Evolutionary conservation across 2,329 filamentous ascomycete genomes (phyloP).

Genomic region (Rhexocercosporidium sp.): DNA sequence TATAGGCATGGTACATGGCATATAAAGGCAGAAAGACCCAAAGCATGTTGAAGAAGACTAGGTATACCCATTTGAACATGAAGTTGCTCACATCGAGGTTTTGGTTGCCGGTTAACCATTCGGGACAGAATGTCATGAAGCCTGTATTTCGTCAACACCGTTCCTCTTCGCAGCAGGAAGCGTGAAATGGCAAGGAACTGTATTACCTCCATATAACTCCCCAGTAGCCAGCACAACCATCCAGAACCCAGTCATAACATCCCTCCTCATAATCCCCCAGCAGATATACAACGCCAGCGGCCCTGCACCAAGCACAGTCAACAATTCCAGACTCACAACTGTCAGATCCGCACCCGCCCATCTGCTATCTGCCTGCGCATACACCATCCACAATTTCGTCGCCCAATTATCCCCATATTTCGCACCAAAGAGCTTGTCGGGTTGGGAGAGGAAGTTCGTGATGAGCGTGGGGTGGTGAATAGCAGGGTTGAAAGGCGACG

Average conservation of each 20-base stretch:
- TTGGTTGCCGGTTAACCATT: constrained; percentile 67
- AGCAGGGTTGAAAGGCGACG: constrained; percentile 46
- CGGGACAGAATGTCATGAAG: constrained; percentile 74
- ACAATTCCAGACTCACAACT: constrained; percentile 67
- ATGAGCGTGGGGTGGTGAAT: constrained; percentile 44
- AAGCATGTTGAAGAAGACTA: constrained; percentile 71
- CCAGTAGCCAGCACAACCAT: constrained; percentile 70
- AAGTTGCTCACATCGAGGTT: constrained; percentile 70
- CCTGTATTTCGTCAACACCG: constrained; percentile 46
- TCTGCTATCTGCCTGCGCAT: constrained; percentile 65
- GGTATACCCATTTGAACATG: constrained; percentile 66
- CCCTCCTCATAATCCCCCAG: constrained; percentile 61
- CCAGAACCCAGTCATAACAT: constrained; percentile 61
- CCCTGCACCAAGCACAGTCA: constrained; percentile 68
- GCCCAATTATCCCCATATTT: constrained; percentile 58
- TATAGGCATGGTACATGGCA: constrained; percentile 58
- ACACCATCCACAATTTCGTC: constrained; percentile 71
- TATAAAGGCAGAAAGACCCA: constrained; percentile 70
- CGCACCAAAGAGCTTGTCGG: constrained; percentile 58
- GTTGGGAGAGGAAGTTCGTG: constrained; percentile 55
- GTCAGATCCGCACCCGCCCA: constrained; percentile 68
- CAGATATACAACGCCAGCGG: constrained; percentile 64
- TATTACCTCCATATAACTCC: constrained; percentile 67
- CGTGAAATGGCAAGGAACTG: not conserved
- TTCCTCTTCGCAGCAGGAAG: not conserved